Evolutionary conservation across 495 filamentous ascomycete genomes (phyloP).

Genomic region (Clohesyomyces aquaticus): DNA sequence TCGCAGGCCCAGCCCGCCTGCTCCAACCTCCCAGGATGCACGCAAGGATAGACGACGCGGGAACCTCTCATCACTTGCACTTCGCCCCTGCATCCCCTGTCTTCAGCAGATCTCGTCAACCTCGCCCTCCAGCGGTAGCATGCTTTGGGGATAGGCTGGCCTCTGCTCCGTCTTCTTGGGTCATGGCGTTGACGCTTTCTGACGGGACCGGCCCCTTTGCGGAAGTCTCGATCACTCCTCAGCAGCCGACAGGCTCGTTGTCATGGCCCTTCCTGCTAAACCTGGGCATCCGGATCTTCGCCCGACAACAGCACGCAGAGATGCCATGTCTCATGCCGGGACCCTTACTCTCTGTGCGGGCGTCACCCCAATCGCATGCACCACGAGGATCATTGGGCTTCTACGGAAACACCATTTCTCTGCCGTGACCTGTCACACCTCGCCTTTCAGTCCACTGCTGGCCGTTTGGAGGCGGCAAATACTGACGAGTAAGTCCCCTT

Average conservation of each 20-base stretch:
- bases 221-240: constrained; percentile 8
- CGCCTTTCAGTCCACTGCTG: constrained; percentile 19
- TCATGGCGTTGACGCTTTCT: constrained; percentile 5
- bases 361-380: constrained; percentile 9
- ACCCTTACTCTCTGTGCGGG: not conserved
- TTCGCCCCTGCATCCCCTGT: constrained; percentile 30
- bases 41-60: constrained; percentile 37
- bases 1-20: not conserved
- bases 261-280: constrained; percentile 10
- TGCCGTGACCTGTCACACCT: constrained; percentile 24
- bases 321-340: constrained; percentile 13
- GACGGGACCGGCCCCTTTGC: constrained; percentile 4
- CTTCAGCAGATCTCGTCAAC: constrained; percentile 21
- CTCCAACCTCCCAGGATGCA: constrained; percentile 15
- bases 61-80: constrained; percentile 29
- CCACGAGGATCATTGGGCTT: constrained; percentile 37
- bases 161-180: constrained; percentile 12
- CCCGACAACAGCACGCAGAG: constrained; percentile 20
- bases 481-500: constrained; percentile 20
- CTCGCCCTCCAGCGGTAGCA: not conserved
- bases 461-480: constrained; percentile 29
- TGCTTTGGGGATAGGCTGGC: constrained; percentile 12
- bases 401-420: constrained; percentile 10
- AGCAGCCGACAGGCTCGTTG: constrained; percentile 5
- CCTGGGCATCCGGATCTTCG: constrained; percentile 34